Base-by-base conservation (phyloP, 192 early-diverging fungal genomes). In the Podila horticola region DNA sequence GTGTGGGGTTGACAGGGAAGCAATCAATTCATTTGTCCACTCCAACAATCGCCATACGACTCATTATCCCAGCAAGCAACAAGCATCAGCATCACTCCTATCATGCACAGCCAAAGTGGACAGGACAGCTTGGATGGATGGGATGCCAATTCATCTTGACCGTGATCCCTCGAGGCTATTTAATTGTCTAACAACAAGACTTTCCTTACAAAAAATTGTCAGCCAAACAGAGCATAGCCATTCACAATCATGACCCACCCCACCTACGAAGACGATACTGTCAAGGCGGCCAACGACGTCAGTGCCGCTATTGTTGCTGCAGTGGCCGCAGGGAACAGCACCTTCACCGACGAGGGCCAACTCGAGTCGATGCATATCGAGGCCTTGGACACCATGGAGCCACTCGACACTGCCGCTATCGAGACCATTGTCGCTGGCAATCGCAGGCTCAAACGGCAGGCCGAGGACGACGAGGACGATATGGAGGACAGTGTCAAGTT, bases 281-380 rank as follows among this genome's bases (percentile, higher is more conserved):
- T 49, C n/a, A 70, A 79, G 33, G 77, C 66, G 0, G 77, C 72
- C 34, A 81, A 81, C 31, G 77, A 66, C 6, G 71, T 81, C n/a
- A 81, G 73, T 34, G 77, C 77, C 17, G 77, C 77, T 10, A 81
- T 81, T 13, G 77, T 81, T 19, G 77, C 77, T 4, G 77, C 77
- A 28, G 77, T 81, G 30, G 71, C 77, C 11, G 77, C 77, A 19
- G 71, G 77, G 0, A 71, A 81, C 5, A 69, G 52, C 49, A 72
- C 66, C 34, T 81, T 81, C 55, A 20, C 71, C 7, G 30, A 58
- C n/a, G 66, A 58, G 26, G 26, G 15, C 17, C 58, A 70, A 41
- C 48, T 62, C 8, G 45, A 50, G 6, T 9, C 55, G 1, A 45
- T 60, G 29, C 75, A 67, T 33, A 58, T 70, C 36, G 68, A 71